Base-by-base conservation (phyloP, 2,329 filamentous ascomycete genomes). In the Madurella fahalii region DNA sequence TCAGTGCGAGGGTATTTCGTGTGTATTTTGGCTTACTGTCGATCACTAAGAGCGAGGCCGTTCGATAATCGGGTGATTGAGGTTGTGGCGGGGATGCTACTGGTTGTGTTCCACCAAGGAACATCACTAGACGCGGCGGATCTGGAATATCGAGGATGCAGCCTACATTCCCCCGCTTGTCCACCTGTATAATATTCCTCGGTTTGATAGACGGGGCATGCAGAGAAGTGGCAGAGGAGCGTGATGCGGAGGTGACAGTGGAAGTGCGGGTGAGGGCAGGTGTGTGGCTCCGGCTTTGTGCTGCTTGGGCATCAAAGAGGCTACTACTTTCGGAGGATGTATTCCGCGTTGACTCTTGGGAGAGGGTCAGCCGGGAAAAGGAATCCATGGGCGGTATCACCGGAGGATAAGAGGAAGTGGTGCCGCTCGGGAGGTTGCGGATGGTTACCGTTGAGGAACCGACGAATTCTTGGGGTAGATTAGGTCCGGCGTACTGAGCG, bases 131-230 rank as follows among this genome's bases (percentile, higher is more conserved):
- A 1, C 56, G 48, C 7, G 56, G 15, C 13, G 56, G 56, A 15
- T 58, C 56, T 12, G 56, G 56, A 16, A 39, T 20, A 25, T 47
- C 45, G 41, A 58, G 50, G n/a, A 54, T 52, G 45, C 40, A 46
- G 12, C 56, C 52, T n/a, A 50, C 11, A 8, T 40, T 58, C 2
- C 56, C 56, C 2, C 13, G 44, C 25, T 25, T 47, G 45, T 54
- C 56, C 9, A 58, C 56, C 30, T 43, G 40, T 8, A 58, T 49
- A 1, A 54, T 5, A 12, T 54, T 54, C 8, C 17, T 25, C 7
- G 3, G 17, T 4, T 9, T 40, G 20, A 20, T 32, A 4, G 20
- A 34, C 4, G 16, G 25, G 7, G 25, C 16, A 9, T n/a, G 16
- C 1, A 32, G 9, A 4, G 51, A 51, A 2, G 37, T 7, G 12